Evolutionary conservation across 2,329 filamentous ascomycete species (phyloP).

Genomic region (Aspergillus fumigatiaffinis): DNA sequence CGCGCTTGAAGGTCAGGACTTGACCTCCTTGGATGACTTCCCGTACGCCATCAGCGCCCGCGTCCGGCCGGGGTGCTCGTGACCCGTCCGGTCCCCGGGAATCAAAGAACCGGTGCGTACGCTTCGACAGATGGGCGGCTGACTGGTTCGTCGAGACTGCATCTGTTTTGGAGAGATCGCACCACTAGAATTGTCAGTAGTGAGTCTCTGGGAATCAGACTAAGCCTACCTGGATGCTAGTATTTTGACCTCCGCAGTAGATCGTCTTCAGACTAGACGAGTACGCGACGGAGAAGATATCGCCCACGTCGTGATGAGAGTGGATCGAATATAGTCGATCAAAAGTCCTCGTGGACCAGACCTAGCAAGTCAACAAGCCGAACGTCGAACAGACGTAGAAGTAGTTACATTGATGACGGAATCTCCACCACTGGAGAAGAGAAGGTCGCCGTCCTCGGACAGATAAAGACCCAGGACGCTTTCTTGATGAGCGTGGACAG

Average conservation of each 20-base stretch:
- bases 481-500: conserved; percentile 84
- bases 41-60: conserved; percentile 49
- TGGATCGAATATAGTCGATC: conserved; percentile 82
- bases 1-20: conserved; percentile 74
- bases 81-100: conserved; percentile 80
- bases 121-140: conserved; percentile 67
- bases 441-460: conserved; percentile 66
- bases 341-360: conserved; percentile 79
- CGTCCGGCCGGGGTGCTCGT: conserved; percentile 68
- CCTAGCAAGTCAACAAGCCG: conserved; percentile 33
- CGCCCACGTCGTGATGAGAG: conserved; percentile 88
- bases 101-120: conserved; percentile 89
- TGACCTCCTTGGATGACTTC: conserved; percentile 55
- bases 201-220: not conserved
- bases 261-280: conserved; percentile 74
- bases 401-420: conserved; percentile 73
- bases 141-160: conserved; percentile 60
- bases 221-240: conserved; percentile 68
- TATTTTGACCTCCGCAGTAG: conserved; percentile 91
- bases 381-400: not conserved
- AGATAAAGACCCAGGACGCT: conserved; percentile 84
- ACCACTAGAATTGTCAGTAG: conserved; percentile 56
- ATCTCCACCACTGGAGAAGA: conserved; percentile 92
- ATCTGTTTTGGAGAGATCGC: conserved; percentile 63
- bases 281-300: conserved; percentile 93